Evolutionary conservation across 371 early-diverging fungal genomes (phyloP).

Genomic region (Lichtheimia ornata): DNA sequence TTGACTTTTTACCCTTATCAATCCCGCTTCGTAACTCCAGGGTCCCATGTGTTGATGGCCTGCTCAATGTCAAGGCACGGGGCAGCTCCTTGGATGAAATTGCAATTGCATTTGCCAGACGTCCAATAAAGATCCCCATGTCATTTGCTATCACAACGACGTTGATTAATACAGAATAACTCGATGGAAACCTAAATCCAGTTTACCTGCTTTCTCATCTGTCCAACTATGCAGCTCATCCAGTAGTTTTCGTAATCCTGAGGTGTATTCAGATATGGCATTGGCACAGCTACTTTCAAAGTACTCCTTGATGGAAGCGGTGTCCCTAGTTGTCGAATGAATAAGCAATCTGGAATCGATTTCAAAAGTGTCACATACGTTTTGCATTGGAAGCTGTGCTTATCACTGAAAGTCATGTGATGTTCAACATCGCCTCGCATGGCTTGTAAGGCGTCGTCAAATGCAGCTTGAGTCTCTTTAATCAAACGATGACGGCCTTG

Average conservation of each 20-base stretch:
- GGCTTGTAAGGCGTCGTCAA: constrained; percentile 21
- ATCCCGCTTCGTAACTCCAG: constrained; percentile 35
- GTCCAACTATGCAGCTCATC: constrained; percentile 18
- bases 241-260: constrained; percentile 14
- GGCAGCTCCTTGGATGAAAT: constrained; percentile 36
- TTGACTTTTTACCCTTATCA: constrained; percentile 27
- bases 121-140: constrained; percentile 32
- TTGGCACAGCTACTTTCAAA: constrained; percentile 30
- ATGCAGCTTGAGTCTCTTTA: constrained; percentile 17
- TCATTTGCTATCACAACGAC: constrained; percentile 18
- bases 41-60: constrained; percentile 4
- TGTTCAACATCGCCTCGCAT: constrained; percentile 26
- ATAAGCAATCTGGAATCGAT: background rate
- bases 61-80: constrained; percentile 18
- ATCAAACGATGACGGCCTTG: constrained; percentile 25
- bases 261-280: constrained; percentile 18
- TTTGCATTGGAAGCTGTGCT: constrained; percentile 23
- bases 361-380: constrained; percentile 15
- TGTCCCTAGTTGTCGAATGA: constrained; percentile 21
- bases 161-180: background rate
- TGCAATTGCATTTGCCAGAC: constrained; percentile 36
- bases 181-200: background rate
- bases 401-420: constrained; percentile 16
- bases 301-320: constrained; percentile 21
- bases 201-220: constrained; percentile 17